These are phyloP conservation scores for Verticillium zaregamsianum DNA, from an alignment of 2,329 filamentous ascomycete genomes.

Conservation along the genomic window DNA sequence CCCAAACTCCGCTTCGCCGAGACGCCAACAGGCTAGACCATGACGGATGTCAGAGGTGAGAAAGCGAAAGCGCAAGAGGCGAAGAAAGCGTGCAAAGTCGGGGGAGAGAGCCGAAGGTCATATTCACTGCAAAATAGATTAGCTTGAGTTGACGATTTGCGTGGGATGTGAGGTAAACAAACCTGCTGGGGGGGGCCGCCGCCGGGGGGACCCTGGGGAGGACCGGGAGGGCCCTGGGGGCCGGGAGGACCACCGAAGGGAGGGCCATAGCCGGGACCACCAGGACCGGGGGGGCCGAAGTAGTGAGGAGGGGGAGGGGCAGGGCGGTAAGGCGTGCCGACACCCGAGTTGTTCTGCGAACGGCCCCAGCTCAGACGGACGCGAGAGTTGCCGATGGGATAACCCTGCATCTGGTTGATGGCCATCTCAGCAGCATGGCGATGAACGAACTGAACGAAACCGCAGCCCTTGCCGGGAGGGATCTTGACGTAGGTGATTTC, in stretches of 20 bases:
- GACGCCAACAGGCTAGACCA: neutral
- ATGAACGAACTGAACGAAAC: slow-evolving; percentile 98
- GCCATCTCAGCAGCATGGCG: slow-evolving; percentile 99
- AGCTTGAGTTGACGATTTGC: neutral
- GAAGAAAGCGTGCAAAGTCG: neutral
- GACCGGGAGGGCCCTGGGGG: slow-evolving; percentile 31
- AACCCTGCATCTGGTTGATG: slow-evolving; percentile 99
- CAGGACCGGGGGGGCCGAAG: slow-evolving; percentile 42
- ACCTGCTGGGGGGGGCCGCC: slow-evolving; percentile 20
- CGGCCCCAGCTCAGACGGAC: slow-evolving; percentile 97
- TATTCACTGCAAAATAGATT: neutral
- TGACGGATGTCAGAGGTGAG: neutral
- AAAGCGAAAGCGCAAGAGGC: neutral
- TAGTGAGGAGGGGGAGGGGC: slow-evolving; percentile 66
- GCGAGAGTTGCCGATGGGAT: slow-evolving; percentile 97
- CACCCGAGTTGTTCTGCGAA: slow-evolving; percentile 98
- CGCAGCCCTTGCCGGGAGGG: slow-evolving; percentile 96
- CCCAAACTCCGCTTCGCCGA: neutral
- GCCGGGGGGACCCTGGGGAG: slow-evolving; percentile 27
- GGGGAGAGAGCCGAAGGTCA: neutral
- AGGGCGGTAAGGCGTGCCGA: slow-evolving; percentile 93
- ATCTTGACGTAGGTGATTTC: slow-evolving; percentile 99
- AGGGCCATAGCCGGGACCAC: slow-evolving; percentile 33
- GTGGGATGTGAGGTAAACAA: neutral
- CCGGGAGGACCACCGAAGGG: slow-evolving; percentile 39